Evolutionary conservation across 2,329 filamentous ascomycete genomes (phyloP).

Genomic region (Colletotrichum cuscutae): DNA sequence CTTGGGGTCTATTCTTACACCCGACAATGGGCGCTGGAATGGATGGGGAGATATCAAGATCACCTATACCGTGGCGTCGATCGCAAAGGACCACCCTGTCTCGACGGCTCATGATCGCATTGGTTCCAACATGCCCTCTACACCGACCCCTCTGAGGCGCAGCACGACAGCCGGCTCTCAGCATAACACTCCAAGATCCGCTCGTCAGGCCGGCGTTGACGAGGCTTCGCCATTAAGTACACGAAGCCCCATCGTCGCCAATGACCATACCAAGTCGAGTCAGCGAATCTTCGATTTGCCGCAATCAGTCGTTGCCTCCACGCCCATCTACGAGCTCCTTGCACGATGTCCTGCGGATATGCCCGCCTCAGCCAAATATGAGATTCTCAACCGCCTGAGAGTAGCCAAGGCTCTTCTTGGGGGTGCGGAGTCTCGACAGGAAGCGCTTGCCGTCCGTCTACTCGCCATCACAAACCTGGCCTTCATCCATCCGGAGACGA

Average conservation of each 20-base stretch:
- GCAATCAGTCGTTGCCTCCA: slow-evolving; percentile 61
- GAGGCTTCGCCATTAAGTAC: slow-evolving; percentile 61
- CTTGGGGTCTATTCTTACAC: slow-evolving; percentile 77
- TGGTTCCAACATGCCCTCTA: slow-evolving; percentile 65
- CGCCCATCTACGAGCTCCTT: slow-evolving; percentile 67
- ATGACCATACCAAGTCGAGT: slow-evolving; percentile 49
- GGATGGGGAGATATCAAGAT: slow-evolving; percentile 85
- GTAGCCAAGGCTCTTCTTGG: slow-evolving; percentile 82
- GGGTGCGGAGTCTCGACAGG: slow-evolving; percentile 74
- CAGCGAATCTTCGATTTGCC: slow-evolving; percentile 75
- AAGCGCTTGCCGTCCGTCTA: slow-evolving; percentile 82
- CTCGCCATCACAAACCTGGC: slow-evolving; percentile 91
- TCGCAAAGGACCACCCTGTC: slow-evolving; percentile 32
- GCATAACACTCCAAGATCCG: slow-evolving; percentile 54
- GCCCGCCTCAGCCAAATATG: slow-evolving; percentile 80
- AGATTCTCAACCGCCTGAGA: slow-evolving; percentile 84
- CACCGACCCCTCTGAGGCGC: slow-evolving; percentile 80
- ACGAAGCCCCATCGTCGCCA: slow-evolving; percentile 52
- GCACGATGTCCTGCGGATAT: slow-evolving; percentile 69
- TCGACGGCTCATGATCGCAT: slow-evolving; percentile 18
- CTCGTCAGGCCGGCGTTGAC: slow-evolving; percentile 45
- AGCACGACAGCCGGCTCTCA: slow-evolving; percentile 66
- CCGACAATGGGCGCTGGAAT: slow-evolving; percentile 69
- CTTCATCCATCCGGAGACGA: slow-evolving; percentile 84
- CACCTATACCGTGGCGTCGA: slow-evolving; percentile 63